Evolutionary conservation across 2,329 filamentous ascomycete species (phyloP), one percentile per base, ranked within the genome.

Genomic region (Dendryphion nanum): DNA sequence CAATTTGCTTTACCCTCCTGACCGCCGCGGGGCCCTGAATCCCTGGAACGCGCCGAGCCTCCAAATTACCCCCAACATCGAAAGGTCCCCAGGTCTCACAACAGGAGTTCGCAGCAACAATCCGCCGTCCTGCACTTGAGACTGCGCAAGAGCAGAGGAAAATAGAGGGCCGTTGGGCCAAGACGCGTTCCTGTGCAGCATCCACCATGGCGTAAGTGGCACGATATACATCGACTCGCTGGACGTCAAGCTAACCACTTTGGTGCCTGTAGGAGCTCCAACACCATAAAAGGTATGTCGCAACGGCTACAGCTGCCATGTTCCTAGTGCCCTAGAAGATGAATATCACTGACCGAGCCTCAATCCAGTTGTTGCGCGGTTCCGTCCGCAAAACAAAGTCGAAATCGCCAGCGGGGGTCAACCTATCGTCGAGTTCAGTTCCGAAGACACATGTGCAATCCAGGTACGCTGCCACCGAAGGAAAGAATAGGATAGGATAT

Each of bases 331-430:
- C 23, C n/a, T 26, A 3, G 10, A 26, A n/a, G 23, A 26, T n/a
- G n/a, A 26, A 26, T 26, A 10, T 8, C n/a, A 26, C 23, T 26
- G 49, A 66, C 55, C 35, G 36, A 45, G 42, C 35, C 18, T 40
- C 38, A 32, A 40, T 55, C 38, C 37, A 87, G 93, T 98, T 67
- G 90, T 98, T 68, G 91, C 91, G 75, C 88, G 93, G 62, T 98
- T 98, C 73, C 83, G 93, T 64, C 93, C 93, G 57, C 91, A 96
- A 73, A 98, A 98, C 77, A 89, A 88, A 73, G 72, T 93, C 68
- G 93, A 98, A 75, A 77, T 94, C 64, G 83, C 84, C 45, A 90
- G 85, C 61, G 89, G 89, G 67, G 91, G 91, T 68, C 84, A 93
- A 70, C 86, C 90, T 47, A 91, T 98, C 54, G 93, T 98, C 48